Base-by-base conservation (phyloP, 2,329 filamentous ascomycete genomes). In the Ascochyta clinopodiicola region DNA sequence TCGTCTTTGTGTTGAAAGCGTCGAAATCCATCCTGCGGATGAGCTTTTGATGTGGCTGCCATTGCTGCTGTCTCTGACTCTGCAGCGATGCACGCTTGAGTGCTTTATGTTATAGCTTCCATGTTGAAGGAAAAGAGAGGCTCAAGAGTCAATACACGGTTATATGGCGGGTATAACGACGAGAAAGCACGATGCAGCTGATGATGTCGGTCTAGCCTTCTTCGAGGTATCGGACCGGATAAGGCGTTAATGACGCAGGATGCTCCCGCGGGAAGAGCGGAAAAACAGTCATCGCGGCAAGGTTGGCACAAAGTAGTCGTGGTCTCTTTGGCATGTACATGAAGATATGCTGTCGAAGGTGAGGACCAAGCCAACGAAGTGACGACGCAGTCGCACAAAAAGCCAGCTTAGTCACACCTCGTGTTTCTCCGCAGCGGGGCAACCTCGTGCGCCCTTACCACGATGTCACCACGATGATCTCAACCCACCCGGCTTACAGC, bases 81-180 rank as follows among this genome's bases (percentile, higher is more conserved):
- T 21, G n/a, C 27, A 24, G 13, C 17, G n/a, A 24, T 22, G 9
- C 8, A 10, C 29, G 29, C 22, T 36, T 12, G 27, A 10, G 25
- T 37, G 22, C 12, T 38, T 15, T 19, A 19, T 15, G 7, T 2
- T 35, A 10, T 8, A 37, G 10, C 19, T 38, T 21, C 9, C 25
- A 44, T 34, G 2, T 5, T 31, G n/a, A 17, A 38, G 35, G 2
- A 44, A 40, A 32, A 27, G 22, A 15, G 29, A 7, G 25, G 8
- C 13, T 13, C 2, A 21, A 42, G n/a, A 45, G n/a, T 44, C 17
- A 22, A 36, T 29, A 9, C 8, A 17, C 51, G 40, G 51, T 36
- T 55, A 55, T 55, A 55, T 42, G 31, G 36, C 45, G 51, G 51
- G 29, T 55, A 56, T 56, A 46, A 56, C 12, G 24, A 56, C 12